These are phyloP conservation scores for Millerozyma miso DNA, from an alignment of 805 yeast genomes.

Conservation along the genomic window DNA sequence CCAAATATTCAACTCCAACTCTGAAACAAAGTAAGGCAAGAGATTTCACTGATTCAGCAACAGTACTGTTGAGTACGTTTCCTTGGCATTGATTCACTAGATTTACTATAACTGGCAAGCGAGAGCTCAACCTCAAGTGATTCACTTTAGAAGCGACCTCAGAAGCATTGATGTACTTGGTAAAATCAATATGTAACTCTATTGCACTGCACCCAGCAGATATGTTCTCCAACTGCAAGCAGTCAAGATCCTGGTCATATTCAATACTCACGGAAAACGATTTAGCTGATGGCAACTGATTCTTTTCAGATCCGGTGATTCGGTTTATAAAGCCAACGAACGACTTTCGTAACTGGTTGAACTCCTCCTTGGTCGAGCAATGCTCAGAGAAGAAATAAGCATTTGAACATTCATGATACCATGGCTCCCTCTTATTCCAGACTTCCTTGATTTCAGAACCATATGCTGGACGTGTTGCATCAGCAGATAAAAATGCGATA, in stretches of 20 bases:
- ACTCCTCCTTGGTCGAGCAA: slow-evolving; percentile 53
- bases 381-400: slow-evolving; percentile 73
- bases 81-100: slow-evolving; percentile 78
- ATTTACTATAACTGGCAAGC: slow-evolving; percentile 77
- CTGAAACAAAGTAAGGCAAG: slow-evolving; percentile 63
- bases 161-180: slow-evolving; percentile 44
- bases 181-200: slow-evolving; percentile 75
- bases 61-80: slow-evolving; percentile 69
- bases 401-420: slow-evolving; percentile 80
- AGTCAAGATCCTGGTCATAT: slow-evolving; percentile 43
- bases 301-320: slow-evolving; percentile 52
- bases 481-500: slow-evolving; percentile 66
- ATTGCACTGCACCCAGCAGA: slow-evolving; percentile 75
- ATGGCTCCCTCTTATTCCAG: slow-evolving; percentile 75
- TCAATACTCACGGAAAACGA: background rate
- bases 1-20: slow-evolving; percentile 77
- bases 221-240: slow-evolving; percentile 47
- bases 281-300: slow-evolving; percentile 30
- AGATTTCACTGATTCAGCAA: slow-evolving; percentile 40
- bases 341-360: slow-evolving; percentile 51
- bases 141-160: slow-evolving; percentile 76
- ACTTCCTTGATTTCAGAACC: slow-evolving; percentile 75
- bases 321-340: slow-evolving; percentile 55
- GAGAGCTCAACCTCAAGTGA: slow-evolving; percentile 55
- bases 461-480: slow-evolving; percentile 85